phyloP scores from a whole-genome alignment of 2,329 filamentous ascomycete genomes.

The Penicillium brasilianum region DNA sequence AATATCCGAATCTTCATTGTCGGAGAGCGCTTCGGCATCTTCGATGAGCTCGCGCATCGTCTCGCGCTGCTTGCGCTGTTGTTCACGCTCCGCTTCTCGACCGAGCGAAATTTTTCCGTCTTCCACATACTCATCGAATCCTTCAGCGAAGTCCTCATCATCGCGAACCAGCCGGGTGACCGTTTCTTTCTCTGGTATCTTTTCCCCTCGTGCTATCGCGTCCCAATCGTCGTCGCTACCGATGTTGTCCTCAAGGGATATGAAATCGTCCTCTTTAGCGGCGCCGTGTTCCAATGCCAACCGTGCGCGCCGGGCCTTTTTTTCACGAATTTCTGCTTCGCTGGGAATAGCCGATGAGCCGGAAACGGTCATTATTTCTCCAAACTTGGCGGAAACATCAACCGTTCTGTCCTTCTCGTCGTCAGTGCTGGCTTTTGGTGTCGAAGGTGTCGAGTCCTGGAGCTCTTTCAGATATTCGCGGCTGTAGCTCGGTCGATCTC shows the following conservation, averaged over 20 bases:
- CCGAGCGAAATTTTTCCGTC: slow-evolving; percentile 81
- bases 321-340: slow-evolving; percentile 84
- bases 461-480: slow-evolving; percentile 86
- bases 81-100: slow-evolving; percentile 76
- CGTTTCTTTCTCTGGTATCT: slow-evolving; percentile 61
- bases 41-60: slow-evolving; percentile 85
- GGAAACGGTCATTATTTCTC: slow-evolving; percentile 43
- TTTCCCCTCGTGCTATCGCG: slow-evolving; percentile 55
- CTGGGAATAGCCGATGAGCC: slow-evolving; percentile 67
- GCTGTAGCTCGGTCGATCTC: slow-evolving; percentile 78
- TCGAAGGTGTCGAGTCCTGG: slow-evolving; percentile 82
- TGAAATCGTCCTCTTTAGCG: slow-evolving; percentile 67
- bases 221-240: slow-evolving; percentile 52
- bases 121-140: slow-evolving; percentile 89
- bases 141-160: slow-evolving; percentile 91
- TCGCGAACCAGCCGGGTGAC: slow-evolving; percentile 78
- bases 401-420: slow-evolving; percentile 59
- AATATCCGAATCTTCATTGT: slow-evolving; percentile 67
- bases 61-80: slow-evolving; percentile 66
- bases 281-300: slow-evolving; percentile 68
- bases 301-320: slow-evolving; percentile 85
- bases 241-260: slow-evolving; percentile 47
- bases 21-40: slow-evolving; percentile 71
- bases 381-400: slow-evolving; percentile 56
- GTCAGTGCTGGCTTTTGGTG: slow-evolving; percentile 62